phyloP scores from a whole-genome alignment of 441 rosid genomes.

The Daphne laureola region DNA sequence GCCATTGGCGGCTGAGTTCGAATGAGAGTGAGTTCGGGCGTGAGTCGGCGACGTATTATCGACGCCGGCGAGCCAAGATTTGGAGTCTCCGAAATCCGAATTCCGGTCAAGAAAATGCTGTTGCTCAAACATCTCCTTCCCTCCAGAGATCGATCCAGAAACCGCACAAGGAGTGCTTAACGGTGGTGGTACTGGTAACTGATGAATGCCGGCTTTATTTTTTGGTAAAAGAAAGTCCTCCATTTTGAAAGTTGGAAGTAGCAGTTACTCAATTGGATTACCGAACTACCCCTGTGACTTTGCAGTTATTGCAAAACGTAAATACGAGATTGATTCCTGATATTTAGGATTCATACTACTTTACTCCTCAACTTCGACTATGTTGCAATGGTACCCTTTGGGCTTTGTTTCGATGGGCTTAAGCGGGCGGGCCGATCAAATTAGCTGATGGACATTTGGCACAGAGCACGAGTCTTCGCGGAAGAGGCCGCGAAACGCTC shows the following conservation, averaged over 20 bases:
- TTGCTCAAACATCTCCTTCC: constrained; percentile 48
- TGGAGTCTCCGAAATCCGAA: constrained; percentile 52
- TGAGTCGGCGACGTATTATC: constrained; percentile 31
- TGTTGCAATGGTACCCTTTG: too few relatives aligned
- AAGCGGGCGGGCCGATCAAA: too few relatives aligned
- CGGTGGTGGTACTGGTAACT: neutral
- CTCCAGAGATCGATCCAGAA: neutral
- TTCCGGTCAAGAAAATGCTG: constrained; percentile 49
- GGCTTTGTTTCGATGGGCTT: too few relatives aligned
- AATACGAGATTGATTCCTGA: neutral
- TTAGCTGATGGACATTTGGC: constrained; percentile 39
- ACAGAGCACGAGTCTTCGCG: constrained; percentile 39
- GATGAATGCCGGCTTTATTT: constrained; percentile 9
- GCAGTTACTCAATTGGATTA: constrained; percentile 4
- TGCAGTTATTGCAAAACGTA: neutral
- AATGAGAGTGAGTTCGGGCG: constrained; percentile 20
- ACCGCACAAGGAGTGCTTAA: constrained; percentile 7
- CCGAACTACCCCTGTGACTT: constrained; percentile 18
- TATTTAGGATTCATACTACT: neutral
- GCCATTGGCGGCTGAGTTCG: constrained; percentile 25
- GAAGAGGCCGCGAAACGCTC: constrained; percentile 49
- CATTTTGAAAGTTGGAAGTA: constrained; percentile 13
- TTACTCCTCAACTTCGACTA: too few relatives aligned
- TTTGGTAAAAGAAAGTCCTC: constrained; percentile 28
- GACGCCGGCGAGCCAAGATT: constrained; percentile 61